These are phyloP conservation scores for Paraurostyla sp. DNA, from an alignment of 73 alveolate genomes.

Conservation along the genomic window DNA sequence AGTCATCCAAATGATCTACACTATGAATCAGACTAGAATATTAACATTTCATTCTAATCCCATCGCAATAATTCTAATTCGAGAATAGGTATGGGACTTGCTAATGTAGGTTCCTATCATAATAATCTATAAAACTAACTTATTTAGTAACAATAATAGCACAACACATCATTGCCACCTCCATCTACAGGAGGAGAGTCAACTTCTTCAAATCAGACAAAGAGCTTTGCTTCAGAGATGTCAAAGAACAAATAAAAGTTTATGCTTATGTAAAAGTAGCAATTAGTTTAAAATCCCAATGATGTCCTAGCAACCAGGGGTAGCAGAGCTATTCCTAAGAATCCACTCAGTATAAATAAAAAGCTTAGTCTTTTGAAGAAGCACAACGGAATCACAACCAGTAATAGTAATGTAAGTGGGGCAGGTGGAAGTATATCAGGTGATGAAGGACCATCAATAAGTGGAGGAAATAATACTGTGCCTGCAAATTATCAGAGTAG, in stretches of 20 bases:
- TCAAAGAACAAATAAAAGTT: slow-evolving; percentile 30
- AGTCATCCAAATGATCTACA: not conserved
- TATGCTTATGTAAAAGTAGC: slow-evolving; percentile 10
- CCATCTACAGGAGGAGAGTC: slow-evolving; percentile 39
- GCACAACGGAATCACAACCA: not conserved
- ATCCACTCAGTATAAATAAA: slow-evolving; percentile 34
- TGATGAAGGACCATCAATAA: not conserved
- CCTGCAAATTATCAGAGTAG: not conserved
- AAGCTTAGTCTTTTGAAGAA: slow-evolving; percentile 30
- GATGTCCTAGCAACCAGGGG: slow-evolving; percentile 33
- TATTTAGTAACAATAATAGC: not conserved
- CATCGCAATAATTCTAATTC: slow-evolving; percentile 45
- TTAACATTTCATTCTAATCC: slow-evolving; percentile 31
- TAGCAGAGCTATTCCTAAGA: slow-evolving; percentile 54
- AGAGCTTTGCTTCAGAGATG: slow-evolving; percentile 45
- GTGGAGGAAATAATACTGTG: not conserved
- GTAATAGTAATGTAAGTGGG: not conserved
- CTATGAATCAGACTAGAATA: slow-evolving; percentile 25
- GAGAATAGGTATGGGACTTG: slow-evolving; percentile 50
- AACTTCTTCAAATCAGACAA: slow-evolving; percentile 3
- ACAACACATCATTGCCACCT: not conserved
- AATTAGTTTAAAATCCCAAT: not conserved
- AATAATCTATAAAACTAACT: slow-evolving; percentile 1
- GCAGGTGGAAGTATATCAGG: not conserved
- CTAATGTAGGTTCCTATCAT: not conserved